Conservation (phyloP, 2,329 filamentous ascomycete species). For the Apiospora arundinis region DNA sequence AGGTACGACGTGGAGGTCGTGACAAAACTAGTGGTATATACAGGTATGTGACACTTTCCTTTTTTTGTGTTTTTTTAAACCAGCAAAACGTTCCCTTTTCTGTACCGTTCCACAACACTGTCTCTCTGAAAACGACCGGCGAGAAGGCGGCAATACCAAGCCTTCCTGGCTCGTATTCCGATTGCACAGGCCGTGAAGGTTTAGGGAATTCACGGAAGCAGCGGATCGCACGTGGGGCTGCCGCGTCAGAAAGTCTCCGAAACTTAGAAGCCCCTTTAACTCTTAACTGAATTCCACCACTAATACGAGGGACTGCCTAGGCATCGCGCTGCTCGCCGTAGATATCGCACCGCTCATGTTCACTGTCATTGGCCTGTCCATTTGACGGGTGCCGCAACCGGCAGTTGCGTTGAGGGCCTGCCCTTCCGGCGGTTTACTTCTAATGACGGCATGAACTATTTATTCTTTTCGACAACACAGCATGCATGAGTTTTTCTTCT, state of each 20-base stretch:
- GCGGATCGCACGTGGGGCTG: slow-evolving; percentile 2
- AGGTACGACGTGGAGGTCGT: slow-evolving; percentile 99
- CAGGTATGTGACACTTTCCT: slow-evolving; percentile 64
- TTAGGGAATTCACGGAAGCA: neutral
- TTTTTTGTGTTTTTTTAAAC: neutral
- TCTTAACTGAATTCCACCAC: neutral
- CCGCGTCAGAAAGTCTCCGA: slow-evolving; percentile 4
- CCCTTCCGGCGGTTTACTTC: neutral
- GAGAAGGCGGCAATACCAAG: neutral
- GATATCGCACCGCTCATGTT: slow-evolving; percentile 51
- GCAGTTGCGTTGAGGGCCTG: neutral
- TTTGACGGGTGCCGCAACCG: slow-evolving; percentile 2
- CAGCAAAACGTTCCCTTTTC: neutral
- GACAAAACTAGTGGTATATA: slow-evolving; percentile 94
- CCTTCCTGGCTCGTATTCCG: neutral
- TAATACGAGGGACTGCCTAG: slow-evolving; percentile 27
- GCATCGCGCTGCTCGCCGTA: slow-evolving; percentile 46
- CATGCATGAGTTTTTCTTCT: neutral
- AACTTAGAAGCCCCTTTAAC: neutral
- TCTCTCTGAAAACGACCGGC: neutral
- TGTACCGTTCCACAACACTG: neutral
- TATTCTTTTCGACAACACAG: neutral
- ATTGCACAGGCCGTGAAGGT: slow-evolving; percentile 5
- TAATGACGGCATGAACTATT: slow-evolving; percentile 14
- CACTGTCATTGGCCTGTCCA: slow-evolving; percentile 45